Conservation (phyloP, 441 rosid genomes). For the Sinapis alba region DNA sequence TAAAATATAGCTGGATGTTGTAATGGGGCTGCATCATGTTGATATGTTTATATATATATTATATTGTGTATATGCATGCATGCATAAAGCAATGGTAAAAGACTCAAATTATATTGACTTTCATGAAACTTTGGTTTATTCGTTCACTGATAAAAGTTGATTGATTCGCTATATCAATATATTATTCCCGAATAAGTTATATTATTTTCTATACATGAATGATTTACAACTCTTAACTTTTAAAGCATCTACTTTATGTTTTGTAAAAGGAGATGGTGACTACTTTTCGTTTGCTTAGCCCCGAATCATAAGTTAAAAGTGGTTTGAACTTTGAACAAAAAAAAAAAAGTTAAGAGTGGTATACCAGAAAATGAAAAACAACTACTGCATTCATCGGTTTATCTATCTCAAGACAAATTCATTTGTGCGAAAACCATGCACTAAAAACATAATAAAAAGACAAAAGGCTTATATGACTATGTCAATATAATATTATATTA, state of each 20-base stretch:
- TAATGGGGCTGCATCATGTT: background rate
- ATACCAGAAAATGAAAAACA: background rate
- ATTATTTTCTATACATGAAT: constrained; percentile 16
- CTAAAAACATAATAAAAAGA: background rate
- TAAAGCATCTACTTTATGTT: constrained; percentile 33
- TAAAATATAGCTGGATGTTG: background rate
- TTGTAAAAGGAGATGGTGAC: constrained; percentile 25
- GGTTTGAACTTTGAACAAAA: no score
- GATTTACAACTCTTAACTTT: constrained; percentile 14
- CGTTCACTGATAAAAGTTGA: constrained; percentile 2
- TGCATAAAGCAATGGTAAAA: constrained; percentile 15
- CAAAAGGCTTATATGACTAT: constrained; percentile 8
- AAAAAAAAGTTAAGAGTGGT: background rate
- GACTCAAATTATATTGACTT: constrained; percentile 4
- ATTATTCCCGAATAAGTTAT: background rate
- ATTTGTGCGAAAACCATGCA: background rate
- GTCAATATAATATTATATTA: background rate
- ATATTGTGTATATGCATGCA: constrained; percentile 1
- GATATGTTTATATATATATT: background rate
- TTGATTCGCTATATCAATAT: constrained; percentile 1
- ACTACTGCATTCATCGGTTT: background rate
- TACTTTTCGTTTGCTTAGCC: constrained; percentile 36
- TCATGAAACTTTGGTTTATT: constrained; percentile 3
- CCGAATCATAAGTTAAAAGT: constrained; percentile 22
- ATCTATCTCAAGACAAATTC: background rate